These are phyloP conservation scores for Leccinum subtestaceum DNA, from an alignment of 768 basidiomycete genomes.

Conservation along the genomic window DNA sequence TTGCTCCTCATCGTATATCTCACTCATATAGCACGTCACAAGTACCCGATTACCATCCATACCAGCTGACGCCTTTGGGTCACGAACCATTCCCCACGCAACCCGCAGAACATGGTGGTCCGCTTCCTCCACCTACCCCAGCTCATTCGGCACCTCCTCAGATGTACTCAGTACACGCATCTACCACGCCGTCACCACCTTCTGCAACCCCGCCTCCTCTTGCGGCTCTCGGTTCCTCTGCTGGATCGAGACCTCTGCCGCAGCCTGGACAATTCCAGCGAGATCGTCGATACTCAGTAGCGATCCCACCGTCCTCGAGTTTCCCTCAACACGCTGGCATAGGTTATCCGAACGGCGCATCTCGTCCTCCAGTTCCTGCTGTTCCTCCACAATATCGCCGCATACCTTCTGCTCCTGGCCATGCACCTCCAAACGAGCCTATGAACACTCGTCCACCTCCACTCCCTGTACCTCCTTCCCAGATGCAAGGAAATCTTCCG, in stretches of 20 bases:
- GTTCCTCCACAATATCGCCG: conserved; percentile 36
- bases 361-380: conserved; percentile 17
- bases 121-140: conserved; percentile 22
- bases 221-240: conserved; percentile 1
- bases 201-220: conserved; percentile 15
- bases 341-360: conserved; percentile 16
- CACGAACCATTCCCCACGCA: conserved; percentile 29
- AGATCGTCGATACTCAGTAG: conserved; percentile 31
- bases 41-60: conserved; percentile 25
- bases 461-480: conserved; percentile 29
- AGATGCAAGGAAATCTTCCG: conserved; percentile 27
- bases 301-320: conserved; percentile 29
- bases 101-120: conserved; percentile 21
- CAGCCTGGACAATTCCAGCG: conserved; percentile 32
- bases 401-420: conserved; percentile 25
- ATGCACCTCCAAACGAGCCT: conserved; percentile 26
- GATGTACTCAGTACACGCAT: conserved; percentile 17
- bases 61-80: conserved; percentile 14
- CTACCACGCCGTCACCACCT: conserved; percentile 26
- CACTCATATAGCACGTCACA: conserved; percentile 31
- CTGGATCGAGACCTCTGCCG: conserved; percentile 31
- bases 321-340: conserved; percentile 28
- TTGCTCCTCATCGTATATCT: conserved; percentile 19
- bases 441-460: conserved; percentile 18
- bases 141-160: conserved; percentile 27